Conservation (phyloP, 2,329 filamentous ascomycete species). For the Penicillium aurantiogriseum region DNA sequence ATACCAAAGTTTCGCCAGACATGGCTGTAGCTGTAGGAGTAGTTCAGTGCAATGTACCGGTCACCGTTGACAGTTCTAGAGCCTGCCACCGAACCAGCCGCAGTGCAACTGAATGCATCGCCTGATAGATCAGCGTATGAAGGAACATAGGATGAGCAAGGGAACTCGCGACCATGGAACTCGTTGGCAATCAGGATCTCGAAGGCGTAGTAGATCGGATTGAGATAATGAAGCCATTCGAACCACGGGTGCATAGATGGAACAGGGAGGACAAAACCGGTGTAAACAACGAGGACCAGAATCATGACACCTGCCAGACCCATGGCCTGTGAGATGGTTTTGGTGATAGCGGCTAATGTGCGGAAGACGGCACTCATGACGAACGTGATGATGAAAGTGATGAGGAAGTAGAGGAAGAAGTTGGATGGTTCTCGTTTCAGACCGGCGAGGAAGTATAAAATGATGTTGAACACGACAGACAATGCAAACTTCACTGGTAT, state of each 20-base stretch:
- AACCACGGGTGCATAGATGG: constrained; percentile 73
- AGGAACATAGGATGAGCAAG: constrained; percentile 49
- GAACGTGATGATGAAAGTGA: constrained; percentile 70
- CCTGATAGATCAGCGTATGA: constrained; percentile 40
- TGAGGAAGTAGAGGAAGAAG: constrained; percentile 84
- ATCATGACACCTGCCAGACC: constrained; percentile 53
- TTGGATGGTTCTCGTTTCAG: constrained; percentile 68
- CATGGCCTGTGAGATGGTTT: constrained; percentile 60
- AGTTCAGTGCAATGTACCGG: constrained; percentile 54
- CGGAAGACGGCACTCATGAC: constrained; percentile 84
- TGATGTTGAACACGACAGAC: constrained; percentile 70
- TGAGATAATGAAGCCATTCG: constrained; percentile 76
- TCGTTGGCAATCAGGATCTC: constrained; percentile 82
- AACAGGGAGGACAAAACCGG: constrained; percentile 47
- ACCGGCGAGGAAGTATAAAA: constrained; percentile 82
- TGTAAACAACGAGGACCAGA: constrained; percentile 46
- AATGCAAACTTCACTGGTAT: constrained; percentile 75
- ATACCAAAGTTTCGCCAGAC: constrained; percentile 71
- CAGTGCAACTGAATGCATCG: constrained; percentile 55
- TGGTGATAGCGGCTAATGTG: constrained; percentile 70
- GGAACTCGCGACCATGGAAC: constrained; percentile 64
- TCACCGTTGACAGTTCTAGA: constrained; percentile 57
- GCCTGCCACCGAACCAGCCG: constrained; percentile 58
- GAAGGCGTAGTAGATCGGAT: constrained; percentile 77
- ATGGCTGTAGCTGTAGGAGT: constrained; percentile 57